Evolutionary conservation across 2,329 filamentous ascomycete species (phyloP).

Genomic region (Penicillium sp.): DNA sequence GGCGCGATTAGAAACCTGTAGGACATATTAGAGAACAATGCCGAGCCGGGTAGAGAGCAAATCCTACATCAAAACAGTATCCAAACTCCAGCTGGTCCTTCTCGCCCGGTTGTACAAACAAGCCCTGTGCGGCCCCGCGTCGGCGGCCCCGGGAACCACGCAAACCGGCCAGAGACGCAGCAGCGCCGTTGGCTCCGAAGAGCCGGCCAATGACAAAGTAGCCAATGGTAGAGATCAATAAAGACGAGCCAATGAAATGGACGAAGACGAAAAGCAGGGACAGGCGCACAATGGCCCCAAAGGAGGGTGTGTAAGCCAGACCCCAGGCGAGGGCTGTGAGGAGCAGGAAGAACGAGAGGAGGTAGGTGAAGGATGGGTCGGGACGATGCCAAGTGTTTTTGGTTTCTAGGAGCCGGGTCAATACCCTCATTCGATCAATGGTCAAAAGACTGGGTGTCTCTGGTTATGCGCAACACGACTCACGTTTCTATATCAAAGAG

Average conservation of each 20-base stretch:
- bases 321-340: slow-evolving; percentile 56
- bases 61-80: slow-evolving; percentile 63
- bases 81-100: slow-evolving; percentile 63
- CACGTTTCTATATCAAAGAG: slow-evolving; percentile 38
- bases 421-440: background rate
- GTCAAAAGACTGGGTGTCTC: background rate
- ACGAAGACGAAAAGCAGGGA: slow-evolving; percentile 49
- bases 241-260: slow-evolving; percentile 59
- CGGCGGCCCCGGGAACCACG: slow-evolving; percentile 45
- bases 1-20: slow-evolving; percentile 58
- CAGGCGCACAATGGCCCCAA: slow-evolving; percentile 46
- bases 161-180: slow-evolving; percentile 44
- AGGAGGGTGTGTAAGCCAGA: slow-evolving; percentile 49
- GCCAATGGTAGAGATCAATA: slow-evolving; percentile 58
- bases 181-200: slow-evolving; percentile 52
- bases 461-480: slow-evolving; percentile 7
- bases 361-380: slow-evolving; percentile 65
- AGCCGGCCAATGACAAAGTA: slow-evolving; percentile 61
- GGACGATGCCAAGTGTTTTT: slow-evolving; percentile 67
- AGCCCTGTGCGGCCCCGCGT: slow-evolving; percentile 49
- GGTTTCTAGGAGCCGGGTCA: slow-evolving; percentile 49
- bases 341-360: slow-evolving; percentile 62
- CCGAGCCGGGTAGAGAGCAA: background rate
- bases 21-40: background rate
- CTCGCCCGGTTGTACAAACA: slow-evolving; percentile 54